Percentiles rank a stretch among this genome's conserved stretches.
These are phyloP conservation scores for Kondoa subrosea DNA, from an alignment of 768 basidiomycete species.

Conservation along the genomic window DNA sequence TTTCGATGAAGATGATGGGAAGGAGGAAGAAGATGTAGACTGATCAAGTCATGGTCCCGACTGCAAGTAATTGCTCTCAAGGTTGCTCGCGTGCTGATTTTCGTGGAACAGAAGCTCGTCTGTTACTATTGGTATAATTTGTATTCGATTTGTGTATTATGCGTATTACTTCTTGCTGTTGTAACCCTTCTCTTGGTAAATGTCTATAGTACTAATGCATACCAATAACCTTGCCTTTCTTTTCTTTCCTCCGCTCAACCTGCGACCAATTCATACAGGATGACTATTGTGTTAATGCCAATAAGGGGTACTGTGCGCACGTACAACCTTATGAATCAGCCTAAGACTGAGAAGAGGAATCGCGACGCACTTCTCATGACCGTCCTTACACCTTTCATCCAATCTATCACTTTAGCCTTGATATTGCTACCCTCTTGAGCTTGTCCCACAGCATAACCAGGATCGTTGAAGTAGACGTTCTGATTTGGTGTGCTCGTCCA, in stretches of 20 bases:
- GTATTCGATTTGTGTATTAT: too few species aligned
- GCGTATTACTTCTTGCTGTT: too few species aligned
- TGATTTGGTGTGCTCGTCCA: not conserved
- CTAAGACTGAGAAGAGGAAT: not conserved
- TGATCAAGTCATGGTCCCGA: not conserved
- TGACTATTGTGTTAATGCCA: not conserved
- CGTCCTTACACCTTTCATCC: not conserved
- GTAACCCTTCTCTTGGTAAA: conserved; percentile 6
- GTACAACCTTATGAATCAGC: not conserved
- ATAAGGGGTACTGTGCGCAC: not conserved
- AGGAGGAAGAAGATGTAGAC: conserved; percentile 17
- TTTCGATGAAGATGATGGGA: conserved; percentile 17
- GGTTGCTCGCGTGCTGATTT: conserved; percentile 4
- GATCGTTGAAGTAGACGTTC: not conserved
- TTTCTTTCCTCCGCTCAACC: not conserved
- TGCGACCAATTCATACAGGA: not conserved
- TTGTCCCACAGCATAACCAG: not conserved
- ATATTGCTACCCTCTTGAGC: not conserved
- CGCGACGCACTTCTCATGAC: not conserved
- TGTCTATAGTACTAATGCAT: conserved; percentile 12
- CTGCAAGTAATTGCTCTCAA: not conserved
- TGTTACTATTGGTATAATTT: too few species aligned
- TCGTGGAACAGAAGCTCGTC: too few species aligned
- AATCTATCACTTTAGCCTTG: not conserved
- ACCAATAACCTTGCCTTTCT: not conserved